phyloP scores from a whole-genome alignment of 768 basidiomycete species.

The Boletellus emodensis region DNA sequence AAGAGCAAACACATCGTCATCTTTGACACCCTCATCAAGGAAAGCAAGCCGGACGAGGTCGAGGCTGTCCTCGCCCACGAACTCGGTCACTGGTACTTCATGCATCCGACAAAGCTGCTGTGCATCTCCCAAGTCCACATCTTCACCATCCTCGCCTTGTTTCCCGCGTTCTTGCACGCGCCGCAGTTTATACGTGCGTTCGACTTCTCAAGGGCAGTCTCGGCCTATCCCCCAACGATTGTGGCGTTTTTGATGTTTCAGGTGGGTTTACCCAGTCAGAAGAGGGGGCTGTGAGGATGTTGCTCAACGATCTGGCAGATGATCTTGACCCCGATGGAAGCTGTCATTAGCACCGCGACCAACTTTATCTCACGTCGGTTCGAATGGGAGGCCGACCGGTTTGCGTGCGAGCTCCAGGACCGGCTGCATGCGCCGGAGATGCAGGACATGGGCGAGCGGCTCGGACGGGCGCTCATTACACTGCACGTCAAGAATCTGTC shows the following conservation, averaged over 20 bases:
- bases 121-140: slow-evolving; percentile 83
- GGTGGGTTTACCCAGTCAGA: slow-evolving; percentile 25
- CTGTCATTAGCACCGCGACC: slow-evolving; percentile 66
- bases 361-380: slow-evolving; percentile 82
- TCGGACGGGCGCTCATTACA: slow-evolving; percentile 76
- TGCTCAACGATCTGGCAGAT: slow-evolving; percentile 40
- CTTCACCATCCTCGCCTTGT: slow-evolving; percentile 78
- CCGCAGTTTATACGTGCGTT: slow-evolving; percentile 77
- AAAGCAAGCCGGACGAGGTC: slow-evolving; percentile 86
- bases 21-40: slow-evolving; percentile 94
- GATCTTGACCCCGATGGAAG: slow-evolving; percentile 77
- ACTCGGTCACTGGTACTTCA: slow-evolving; percentile 93
- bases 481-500: slow-evolving; percentile 92
- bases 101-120: slow-evolving; percentile 88
- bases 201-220: slow-evolving; percentile 65
- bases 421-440: slow-evolving; percentile 45
- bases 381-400: slow-evolving; percentile 91
- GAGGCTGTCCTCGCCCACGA: slow-evolving; percentile 98
- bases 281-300: not conserved
- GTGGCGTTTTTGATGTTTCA: slow-evolving; percentile 87
- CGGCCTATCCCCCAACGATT: slow-evolving; percentile 70
- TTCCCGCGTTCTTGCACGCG: slow-evolving; percentile 86
- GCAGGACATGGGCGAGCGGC: slow-evolving; percentile 81
- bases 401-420: slow-evolving; percentile 71
- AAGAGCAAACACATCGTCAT: slow-evolving; percentile 94